phyloP scores from a whole-genome alignment of 2,329 filamentous ascomycete genomes.

The Fusarium sp. region DNA sequence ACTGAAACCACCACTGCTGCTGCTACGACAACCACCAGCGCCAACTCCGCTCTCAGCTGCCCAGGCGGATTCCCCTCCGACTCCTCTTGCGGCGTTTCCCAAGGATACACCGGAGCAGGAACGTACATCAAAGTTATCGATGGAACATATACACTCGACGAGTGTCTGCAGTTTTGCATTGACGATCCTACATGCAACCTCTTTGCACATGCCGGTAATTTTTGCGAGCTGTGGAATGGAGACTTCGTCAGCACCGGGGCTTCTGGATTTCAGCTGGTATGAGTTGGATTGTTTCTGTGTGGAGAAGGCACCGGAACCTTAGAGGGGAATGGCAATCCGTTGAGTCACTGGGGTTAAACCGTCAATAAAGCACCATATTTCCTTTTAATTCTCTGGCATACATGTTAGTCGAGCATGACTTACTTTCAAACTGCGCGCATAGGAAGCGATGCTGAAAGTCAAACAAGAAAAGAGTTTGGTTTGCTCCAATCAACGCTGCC shows the following conservation, averaged over 20 bases:
- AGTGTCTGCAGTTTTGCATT: neutral
- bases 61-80: fast-evolving
- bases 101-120: fast-evolving
- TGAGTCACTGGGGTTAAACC: fast-evolving
- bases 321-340: too few relatives aligned
- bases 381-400: fast-evolving
- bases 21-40: neutral
- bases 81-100: fast-evolving
- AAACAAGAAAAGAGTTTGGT: too few relatives aligned
- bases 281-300: neutral
- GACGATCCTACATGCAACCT: neutral
- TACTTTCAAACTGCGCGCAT: fast-evolving
- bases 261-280: neutral
- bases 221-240: neutral
- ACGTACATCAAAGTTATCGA: fast-evolving
- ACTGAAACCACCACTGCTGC: neutral
- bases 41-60: neutral
- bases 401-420: fast-evolving
- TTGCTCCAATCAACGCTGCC: too few relatives aligned
- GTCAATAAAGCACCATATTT: too few relatives aligned
- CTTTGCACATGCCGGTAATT: fast-evolving
- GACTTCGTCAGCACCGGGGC: fast-evolving
- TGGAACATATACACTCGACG: fast-evolving
- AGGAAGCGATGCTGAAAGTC: fast-evolving
- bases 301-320: neutral